Percentiles rank a stretch among this genome's conserved stretches.
Conservation (phyloP, 2,329 filamentous ascomycete species). For the Pestalotiopsis sp. region DNA sequence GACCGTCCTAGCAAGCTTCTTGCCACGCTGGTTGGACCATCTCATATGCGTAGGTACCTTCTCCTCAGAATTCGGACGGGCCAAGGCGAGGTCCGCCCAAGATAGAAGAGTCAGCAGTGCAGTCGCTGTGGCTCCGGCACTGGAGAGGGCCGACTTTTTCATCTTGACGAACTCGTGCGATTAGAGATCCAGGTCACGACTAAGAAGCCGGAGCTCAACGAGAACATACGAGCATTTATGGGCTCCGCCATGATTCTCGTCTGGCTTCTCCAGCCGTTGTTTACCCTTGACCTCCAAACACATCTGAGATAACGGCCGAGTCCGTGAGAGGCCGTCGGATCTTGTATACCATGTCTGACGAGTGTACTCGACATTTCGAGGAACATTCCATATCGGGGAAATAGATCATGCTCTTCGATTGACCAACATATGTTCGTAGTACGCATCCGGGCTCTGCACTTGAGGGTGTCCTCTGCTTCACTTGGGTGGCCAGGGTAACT, state of each 20-base stretch:
- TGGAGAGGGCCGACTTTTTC: not conserved
- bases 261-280: not conserved
- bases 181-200: not conserved
- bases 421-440: not conserved
- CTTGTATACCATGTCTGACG: not conserved
- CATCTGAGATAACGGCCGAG: not conserved
- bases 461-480: too few species aligned
- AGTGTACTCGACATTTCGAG: not conserved
- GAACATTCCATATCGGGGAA: not conserved
- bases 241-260: not conserved
- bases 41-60: conserved; percentile 9
- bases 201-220: not conserved
- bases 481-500: too few species aligned
- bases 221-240: not conserved
- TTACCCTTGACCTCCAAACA: not conserved
- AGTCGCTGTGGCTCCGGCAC: not conserved
- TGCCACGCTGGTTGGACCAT: conserved; percentile 13
- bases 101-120: conserved; percentile 3
- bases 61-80: conserved; percentile 7
- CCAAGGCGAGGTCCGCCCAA: not conserved
- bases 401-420: not conserved
- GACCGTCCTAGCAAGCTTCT: conserved; percentile 10
- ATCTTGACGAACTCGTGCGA: conserved; percentile 1
- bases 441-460: not conserved
- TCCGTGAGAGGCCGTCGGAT: not conserved